These are phyloP conservation scores for Leccinellum luteum DNA, from an alignment of 768 basidiomycete genomes.

Conservation along the genomic window DNA sequence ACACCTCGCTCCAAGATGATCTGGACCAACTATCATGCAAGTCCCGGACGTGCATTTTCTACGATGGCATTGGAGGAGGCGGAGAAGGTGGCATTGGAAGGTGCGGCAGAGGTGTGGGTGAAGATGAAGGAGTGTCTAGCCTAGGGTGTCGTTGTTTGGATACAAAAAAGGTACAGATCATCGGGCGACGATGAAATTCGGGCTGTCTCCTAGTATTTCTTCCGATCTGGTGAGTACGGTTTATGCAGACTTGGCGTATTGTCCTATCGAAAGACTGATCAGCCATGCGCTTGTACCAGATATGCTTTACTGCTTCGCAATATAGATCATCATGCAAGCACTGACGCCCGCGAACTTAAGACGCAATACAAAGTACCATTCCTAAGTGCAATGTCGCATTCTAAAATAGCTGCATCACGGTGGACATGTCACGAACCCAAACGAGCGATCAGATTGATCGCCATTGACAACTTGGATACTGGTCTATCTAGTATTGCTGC, in stretches of 20 bases:
- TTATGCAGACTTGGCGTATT: background rate
- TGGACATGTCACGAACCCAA: no score
- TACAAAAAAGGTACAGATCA: background rate
- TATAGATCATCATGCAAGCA: no score
- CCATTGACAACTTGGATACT: no score
- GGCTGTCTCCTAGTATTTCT: background rate
- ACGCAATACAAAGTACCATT: no score
- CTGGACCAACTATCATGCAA: constrained; percentile 23
- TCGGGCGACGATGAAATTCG: background rate
- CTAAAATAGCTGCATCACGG: no score
- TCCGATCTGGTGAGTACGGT: background rate
- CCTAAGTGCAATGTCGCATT: no score
- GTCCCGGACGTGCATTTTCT: constrained; percentile 31
- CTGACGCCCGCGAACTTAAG: no score
- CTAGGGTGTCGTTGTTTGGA: constrained; percentile 6
- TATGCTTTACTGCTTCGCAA: no score
- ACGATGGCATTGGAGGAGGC: constrained; percentile 43
- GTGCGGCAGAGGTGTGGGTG: constrained; percentile 47
- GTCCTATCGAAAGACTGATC: background rate
- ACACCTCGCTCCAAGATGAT: constrained; percentile 28
- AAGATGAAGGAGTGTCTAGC: constrained; percentile 45
- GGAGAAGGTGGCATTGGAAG: constrained; percentile 45
- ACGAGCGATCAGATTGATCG: no score
- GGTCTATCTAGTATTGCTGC: no score
- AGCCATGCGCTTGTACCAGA: background rate